Evolutionary conservation across 2,329 filamentous ascomycete species (phyloP).

Genomic region (Penicillium sp.): DNA sequence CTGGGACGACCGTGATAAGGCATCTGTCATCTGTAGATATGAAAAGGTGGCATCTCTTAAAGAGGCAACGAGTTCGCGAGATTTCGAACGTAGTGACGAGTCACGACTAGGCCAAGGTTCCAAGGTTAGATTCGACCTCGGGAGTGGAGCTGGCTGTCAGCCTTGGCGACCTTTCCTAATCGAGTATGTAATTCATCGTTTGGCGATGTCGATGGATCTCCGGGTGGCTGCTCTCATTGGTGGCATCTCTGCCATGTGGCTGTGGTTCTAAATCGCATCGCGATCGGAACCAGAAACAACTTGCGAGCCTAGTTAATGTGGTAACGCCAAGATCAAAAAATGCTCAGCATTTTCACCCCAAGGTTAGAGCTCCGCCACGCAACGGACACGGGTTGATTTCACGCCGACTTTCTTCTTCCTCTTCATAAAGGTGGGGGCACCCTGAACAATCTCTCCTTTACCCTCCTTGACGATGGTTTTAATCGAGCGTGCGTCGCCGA

Average conservation of each 20-base stretch:
- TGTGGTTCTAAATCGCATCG: not conserved
- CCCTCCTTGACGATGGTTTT: not conserved
- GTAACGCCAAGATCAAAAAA: not conserved
- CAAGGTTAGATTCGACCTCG: not conserved
- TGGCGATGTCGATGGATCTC: not conserved
- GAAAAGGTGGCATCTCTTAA: conserved; percentile 1
- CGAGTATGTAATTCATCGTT: conserved; percentile 12
- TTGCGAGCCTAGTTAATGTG: not conserved
- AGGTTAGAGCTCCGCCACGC: not conserved
- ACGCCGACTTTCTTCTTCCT: not conserved
- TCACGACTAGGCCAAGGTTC: not conserved
- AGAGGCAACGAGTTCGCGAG: conserved; percentile 19
- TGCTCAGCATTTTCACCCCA: not conserved
- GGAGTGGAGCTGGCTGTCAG: not conserved
- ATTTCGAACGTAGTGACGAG: not conserved
- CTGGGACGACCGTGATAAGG: conserved; percentile 29
- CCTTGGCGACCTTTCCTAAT: conserved; percentile 15
- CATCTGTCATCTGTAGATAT: conserved; percentile 14
- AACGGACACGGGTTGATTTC: not conserved
- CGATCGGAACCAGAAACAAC: not conserved
- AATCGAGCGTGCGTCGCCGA: not conserved
- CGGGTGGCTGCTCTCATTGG: not conserved
- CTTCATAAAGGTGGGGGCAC: not conserved
- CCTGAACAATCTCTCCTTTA: not conserved
- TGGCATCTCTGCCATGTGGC: not conserved